Percentiles rank a stretch among this genome's conserved stretches.
phyloP scores from a whole-genome alignment of 2,329 filamentous ascomycete species.

The Penicillium sp. region DNA sequence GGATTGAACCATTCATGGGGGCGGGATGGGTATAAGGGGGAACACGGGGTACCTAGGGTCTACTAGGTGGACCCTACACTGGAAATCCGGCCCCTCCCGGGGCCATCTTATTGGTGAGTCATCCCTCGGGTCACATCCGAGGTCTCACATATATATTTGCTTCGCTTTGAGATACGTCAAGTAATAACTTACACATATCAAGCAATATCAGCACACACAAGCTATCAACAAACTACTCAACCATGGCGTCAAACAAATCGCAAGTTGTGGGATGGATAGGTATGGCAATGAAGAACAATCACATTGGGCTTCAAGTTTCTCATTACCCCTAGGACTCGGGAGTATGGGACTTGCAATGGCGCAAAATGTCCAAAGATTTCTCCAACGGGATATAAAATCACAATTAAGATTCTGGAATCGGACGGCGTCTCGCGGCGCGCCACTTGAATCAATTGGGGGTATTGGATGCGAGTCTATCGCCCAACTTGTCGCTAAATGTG shows the following conservation, averaged over 20 bases:
- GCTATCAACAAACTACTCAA: background rate
- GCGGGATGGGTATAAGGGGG: too few species aligned
- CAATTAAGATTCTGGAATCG: slow-evolving; percentile 12
- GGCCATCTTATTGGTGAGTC: slow-evolving; percentile 3
- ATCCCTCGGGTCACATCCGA: slow-evolving; percentile 8
- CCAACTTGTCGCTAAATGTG: slow-evolving; percentile 6
- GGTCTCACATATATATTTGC: background rate
- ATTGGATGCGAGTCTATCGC: slow-evolving; percentile 7
- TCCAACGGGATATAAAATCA: background rate
- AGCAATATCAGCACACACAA: background rate
- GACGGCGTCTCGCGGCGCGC: slow-evolving; percentile 8
- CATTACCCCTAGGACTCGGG: slow-evolving; percentile 7
- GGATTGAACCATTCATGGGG: too few species aligned
- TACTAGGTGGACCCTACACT: too few species aligned
- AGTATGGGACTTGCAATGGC: slow-evolving; percentile 18
- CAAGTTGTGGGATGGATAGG: slow-evolving; percentile 12
- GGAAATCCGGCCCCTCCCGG: too few species aligned
- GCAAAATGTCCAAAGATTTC: slow-evolving; percentile 5
- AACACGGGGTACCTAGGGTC: too few species aligned
- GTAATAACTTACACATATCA: background rate
- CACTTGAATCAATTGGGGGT: slow-evolving; percentile 2
- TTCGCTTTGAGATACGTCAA: background rate
- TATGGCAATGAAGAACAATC: background rate
- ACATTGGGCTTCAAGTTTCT: background rate
- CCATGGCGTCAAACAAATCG: background rate